A percentile compares a stretch with the other conserved stretches of the same genome.
Conservation (phyloP, 2,329 filamentous ascomycete genomes). For the Claviceps monticola region DNA sequence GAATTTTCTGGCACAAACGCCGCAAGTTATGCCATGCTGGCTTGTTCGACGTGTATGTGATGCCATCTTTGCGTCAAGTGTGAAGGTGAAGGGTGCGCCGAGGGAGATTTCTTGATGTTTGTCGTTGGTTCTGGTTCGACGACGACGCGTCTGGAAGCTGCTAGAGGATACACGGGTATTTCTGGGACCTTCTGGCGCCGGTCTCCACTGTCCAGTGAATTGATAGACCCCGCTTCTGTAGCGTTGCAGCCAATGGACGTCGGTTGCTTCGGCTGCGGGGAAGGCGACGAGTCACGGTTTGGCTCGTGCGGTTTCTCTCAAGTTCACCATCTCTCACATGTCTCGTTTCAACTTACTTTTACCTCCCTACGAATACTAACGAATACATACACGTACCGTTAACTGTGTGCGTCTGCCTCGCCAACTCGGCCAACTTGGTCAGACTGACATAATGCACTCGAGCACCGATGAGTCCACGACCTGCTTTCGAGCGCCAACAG, state of each 20-base stretch:
- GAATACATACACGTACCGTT: too few species aligned
- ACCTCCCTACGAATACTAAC: too few species aligned
- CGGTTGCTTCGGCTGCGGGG: not conserved
- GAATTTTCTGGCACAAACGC: not conserved
- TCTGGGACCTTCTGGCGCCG: not conserved
- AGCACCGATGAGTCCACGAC: too few species aligned
- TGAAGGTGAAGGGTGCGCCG: not conserved
- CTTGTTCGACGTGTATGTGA: not conserved
- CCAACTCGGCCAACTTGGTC: too few species aligned
- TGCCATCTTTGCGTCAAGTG: not conserved
- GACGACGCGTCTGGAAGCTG: slow-evolving; percentile 1
- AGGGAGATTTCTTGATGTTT: not conserved
- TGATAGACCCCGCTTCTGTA: not conserved
- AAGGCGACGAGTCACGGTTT: not conserved
- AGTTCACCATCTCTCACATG: too few species aligned
- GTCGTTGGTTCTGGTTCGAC: not conserved
- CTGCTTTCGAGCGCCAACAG: too few species aligned
- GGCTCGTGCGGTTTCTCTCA: not conserved
- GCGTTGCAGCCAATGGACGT: not conserved
- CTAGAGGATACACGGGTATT: not conserved
- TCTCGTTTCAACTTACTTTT: too few species aligned
- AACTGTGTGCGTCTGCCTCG: too few species aligned
- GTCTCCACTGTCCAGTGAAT: too few species aligned
- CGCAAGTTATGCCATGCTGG: not conserved
- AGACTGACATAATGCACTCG: too few species aligned